phyloP scores from a whole-genome alignment of 148 eudicot genomes.

The Rhododendron kiyosumense region DNA sequence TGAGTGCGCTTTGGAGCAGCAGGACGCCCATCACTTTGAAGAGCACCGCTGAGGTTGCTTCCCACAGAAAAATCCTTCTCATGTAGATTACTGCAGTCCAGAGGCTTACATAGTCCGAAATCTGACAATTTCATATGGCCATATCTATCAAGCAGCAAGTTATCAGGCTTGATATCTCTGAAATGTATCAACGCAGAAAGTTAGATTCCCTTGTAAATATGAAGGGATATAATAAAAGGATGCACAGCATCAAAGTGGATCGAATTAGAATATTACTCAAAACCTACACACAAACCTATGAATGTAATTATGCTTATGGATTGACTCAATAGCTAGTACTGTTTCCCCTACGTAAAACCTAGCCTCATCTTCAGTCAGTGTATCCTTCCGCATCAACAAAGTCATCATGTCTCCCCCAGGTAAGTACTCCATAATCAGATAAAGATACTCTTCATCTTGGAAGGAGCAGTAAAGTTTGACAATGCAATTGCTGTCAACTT shows the following conservation, averaged over 20 bases:
- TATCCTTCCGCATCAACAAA: conserved; percentile 94
- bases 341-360: conserved; percentile 96
- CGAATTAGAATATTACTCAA: not conserved
- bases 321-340: conserved; percentile 91
- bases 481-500: conserved; percentile 99
- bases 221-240: not conserved
- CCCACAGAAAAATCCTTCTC: conserved; percentile 81
- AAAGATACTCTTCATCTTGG: conserved; percentile 97
- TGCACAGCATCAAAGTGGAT: conserved; percentile 4
- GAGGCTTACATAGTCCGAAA: conserved; percentile 95
- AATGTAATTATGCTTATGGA: conserved; percentile 93
- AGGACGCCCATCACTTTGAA: conserved; percentile 94
- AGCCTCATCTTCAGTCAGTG: conserved; percentile 89
- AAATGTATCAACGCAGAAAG: conserved; percentile 14
- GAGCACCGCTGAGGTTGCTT: conserved; percentile 72
- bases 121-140: conserved; percentile 99
- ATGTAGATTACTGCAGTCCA: conserved; percentile 85
- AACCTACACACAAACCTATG: conserved; percentile 57
- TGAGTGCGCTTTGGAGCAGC: conserved; percentile 76
- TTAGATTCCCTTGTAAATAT: conserved; percentile 4
- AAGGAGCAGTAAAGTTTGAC: conserved; percentile 98
- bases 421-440: conserved; percentile 94
- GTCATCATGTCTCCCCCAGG: conserved; percentile 99
- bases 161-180: conserved; percentile 99
- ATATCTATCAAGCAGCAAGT: conserved; percentile 80